A percentile compares a stretch with the other conserved stretches of the same genome.
These are phyloP conservation scores for Skeletonema grethae DNA, from an alignment of 108 stramenopile species.

Conservation along the genomic window DNA sequence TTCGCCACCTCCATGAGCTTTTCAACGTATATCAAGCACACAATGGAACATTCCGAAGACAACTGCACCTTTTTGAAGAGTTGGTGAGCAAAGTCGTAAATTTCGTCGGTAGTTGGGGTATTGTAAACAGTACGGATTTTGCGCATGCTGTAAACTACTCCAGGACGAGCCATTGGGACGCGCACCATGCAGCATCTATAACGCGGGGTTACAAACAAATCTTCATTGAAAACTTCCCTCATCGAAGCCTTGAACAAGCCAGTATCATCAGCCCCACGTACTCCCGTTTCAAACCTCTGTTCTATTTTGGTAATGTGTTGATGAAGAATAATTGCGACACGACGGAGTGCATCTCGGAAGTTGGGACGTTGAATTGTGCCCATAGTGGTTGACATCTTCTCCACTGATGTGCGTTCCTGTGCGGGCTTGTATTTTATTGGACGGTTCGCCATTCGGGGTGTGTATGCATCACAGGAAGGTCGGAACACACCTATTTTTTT, in stretches of 20 bases:
- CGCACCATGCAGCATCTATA: conserved; percentile 84
- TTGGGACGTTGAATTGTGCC: conserved; percentile 87
- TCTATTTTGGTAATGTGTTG: conserved; percentile 92
- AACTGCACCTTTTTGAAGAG: conserved; percentile 94
- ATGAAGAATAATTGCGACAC: conserved; percentile 88
- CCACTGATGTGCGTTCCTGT: conserved; percentile 62
- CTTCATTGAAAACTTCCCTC: conserved; percentile 76
- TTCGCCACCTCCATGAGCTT: conserved; percentile 92
- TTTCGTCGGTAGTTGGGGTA: conserved; percentile 83
- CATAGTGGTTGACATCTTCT: conserved; percentile 68
- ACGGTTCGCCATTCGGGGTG: conserved; percentile 79
- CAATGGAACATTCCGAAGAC: conserved; percentile 96
- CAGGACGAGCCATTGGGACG: conserved; percentile 84
- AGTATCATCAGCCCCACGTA: conserved; percentile 40
- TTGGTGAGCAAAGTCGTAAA: conserved; percentile 88
- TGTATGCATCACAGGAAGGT: conserved; percentile 87
- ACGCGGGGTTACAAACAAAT: conserved; percentile 65
- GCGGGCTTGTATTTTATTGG: conserved; percentile 74
- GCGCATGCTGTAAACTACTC: conserved; percentile 71
- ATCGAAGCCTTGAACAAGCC: conserved; percentile 72
- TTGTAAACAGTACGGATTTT: conserved; percentile 63
- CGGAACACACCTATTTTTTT: conserved; percentile 74
- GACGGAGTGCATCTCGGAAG: conserved; percentile 84
- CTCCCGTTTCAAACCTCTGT: conserved; percentile 64
- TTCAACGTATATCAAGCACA: conserved; percentile 98